Base-by-base conservation (phyloP, 2,329 filamentous ascomycete species). In the Blastomyces gilchristii region DNA sequence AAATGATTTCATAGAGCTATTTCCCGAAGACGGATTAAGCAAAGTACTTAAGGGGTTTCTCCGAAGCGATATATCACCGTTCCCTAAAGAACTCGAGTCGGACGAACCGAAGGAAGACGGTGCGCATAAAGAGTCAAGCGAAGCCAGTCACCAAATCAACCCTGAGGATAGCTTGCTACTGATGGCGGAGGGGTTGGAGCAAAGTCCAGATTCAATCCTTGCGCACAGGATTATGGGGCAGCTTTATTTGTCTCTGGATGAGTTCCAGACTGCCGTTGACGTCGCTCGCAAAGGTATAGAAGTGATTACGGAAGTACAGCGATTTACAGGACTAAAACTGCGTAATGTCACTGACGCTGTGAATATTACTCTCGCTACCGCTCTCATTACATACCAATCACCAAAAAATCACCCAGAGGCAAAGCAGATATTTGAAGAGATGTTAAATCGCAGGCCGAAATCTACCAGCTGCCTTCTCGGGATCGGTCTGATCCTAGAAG, bases 401-500 rank as follows among this genome's bases (percentile, higher is more conserved):
- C 94, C 94, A 0, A 86, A 90, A 65, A 87, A 97, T 71, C 94
- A 99, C 69, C 82, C 86, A 22, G 93, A 97, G 76, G 92, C 94
- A 1, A 93, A 90, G 71, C 76, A 76, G n/a, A 81, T 97, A 0
- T 97, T 99, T 68, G 87, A 96, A 68, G 83, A 83, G 39, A 89
- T 97, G 5, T 81, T 99, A 0, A 80, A 84, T 58, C 84, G 88
- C 34, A 91, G 95, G 63, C 82, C 86, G 1, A 85, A 84, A 2
- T 92, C 89, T 0, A 95, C 91, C 0, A 79, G 86, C 39, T 92
- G 92, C 2, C 79, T 99, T 65, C 89, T 97, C 56, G 94, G 94
- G 0, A 85, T 97, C 43, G 95, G 94, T 0, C 77, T 97, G 31
- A 93, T 99, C 50, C 87, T 92, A 57, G 91, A 97, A 74, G 94